Base-by-base conservation (phyloP, 2,329 filamentous ascomycete species). In the Ceratocystis albifundus region DNA sequence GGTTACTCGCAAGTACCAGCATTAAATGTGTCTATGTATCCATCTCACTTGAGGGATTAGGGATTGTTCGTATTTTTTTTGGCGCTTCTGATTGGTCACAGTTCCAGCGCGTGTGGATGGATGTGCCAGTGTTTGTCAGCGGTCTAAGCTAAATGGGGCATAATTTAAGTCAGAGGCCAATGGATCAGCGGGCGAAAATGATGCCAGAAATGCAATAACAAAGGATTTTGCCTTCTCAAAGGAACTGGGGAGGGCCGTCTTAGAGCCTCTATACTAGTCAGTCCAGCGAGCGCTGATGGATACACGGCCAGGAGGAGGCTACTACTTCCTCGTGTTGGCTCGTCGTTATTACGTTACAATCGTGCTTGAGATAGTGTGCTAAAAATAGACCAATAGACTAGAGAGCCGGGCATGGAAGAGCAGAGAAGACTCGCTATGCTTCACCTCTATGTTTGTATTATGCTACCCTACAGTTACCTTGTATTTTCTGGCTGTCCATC, bases 191-290 rank as follows among this genome's bases (percentile, higher is more conserved):
- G 15, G 3, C 10, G 4, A 12, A 41, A 41, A 41, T 41, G 36
- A 12, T 41, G 3, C 36, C 36, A 8, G 36, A 41, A 41, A 15
- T 15, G 36, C 36, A 41, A 36, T 28, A 4, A 32, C 55, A 59
- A 59, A 59, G 28, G 28, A 59, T 59, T 59, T 59, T 59, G 28
- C 28, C 55, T 59, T 59, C n/a, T 15, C 30, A 17, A 30, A 32
- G 17, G 30, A 53, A 2, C 36, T 41, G 36, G 36, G 36, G 10
- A 41, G 36, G 36, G 36, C 36, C 36, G 10, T 15, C 10, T 3
- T 41, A 41, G 36, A 41, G 36, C 1, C 36, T 41, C 36, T 41
- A 41, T 15, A 12, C 10, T 41, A 4, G 36, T 41, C 36, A 12
- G 36, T 3, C 3, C 36, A 41, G 36, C 12, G 3, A 41, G 36